phyloP scores from a whole-genome alignment of 2,329 filamentous ascomycete species.

The Clonostachys chloroleuca region DNA sequence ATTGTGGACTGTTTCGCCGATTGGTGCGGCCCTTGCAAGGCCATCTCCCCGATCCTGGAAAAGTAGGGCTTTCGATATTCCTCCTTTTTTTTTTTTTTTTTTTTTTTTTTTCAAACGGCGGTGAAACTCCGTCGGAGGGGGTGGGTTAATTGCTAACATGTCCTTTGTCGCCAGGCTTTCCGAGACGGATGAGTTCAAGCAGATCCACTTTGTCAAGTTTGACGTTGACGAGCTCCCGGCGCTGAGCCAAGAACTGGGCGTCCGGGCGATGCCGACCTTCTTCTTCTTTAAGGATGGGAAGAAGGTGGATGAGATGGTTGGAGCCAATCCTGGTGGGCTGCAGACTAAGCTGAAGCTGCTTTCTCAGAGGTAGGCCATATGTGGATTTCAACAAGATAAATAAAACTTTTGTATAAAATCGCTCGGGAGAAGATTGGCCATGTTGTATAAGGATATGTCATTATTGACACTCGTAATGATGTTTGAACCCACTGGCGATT shows the following conservation, averaged over 20 bases:
- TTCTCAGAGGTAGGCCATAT: constrained; percentile 2
- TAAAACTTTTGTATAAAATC: no score
- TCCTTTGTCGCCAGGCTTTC: constrained; percentile 10
- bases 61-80: constrained; percentile 12
- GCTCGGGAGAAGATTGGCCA: no score
- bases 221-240: constrained; percentile 81
- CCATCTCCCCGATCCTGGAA: constrained; percentile 69
- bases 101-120: neutral
- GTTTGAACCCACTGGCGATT: no score
- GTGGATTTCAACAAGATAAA: no score
- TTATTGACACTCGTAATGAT: no score
- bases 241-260: constrained; percentile 69
- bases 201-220: constrained; percentile 78
- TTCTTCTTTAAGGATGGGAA: constrained; percentile 76
- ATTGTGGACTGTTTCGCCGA: constrained; percentile 83
- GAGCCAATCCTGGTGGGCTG: constrained; percentile 73
- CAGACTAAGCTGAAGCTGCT: constrained; percentile 31
- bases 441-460: no score
- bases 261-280: constrained; percentile 94
- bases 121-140: neutral
- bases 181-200: constrained; percentile 39
- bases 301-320: constrained; percentile 69
- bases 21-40: constrained; percentile 96
- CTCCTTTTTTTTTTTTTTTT: no score
- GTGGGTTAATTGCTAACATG: neutral